Conservation (phyloP, 257 asterid species). For the Fraxinus cuspidata region DNA sequence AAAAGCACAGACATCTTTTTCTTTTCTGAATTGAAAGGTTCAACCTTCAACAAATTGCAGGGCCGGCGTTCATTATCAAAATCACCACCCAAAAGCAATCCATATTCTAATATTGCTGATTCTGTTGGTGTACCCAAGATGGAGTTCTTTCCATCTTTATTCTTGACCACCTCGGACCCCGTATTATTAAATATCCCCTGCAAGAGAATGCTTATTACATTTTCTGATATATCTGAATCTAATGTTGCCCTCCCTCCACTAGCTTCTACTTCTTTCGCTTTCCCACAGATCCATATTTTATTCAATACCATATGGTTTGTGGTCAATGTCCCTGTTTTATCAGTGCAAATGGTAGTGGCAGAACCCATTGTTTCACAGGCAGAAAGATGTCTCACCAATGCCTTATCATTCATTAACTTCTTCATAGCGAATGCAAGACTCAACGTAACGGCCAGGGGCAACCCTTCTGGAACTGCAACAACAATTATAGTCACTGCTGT, state of each 20-base stretch:
- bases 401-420: constrained; percentile 78
- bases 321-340: constrained; percentile 95
- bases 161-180: constrained; percentile 81
- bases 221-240: constrained; percentile 47
- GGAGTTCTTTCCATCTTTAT: constrained; percentile 62
- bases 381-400: constrained; percentile 85
- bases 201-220: constrained; percentile 49
- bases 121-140: constrained; percentile 94
- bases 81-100: constrained; percentile 80
- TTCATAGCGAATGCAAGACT: constrained; percentile 97
- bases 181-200: constrained; percentile 85
- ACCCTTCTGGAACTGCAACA: constrained; percentile 98
- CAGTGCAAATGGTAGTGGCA: constrained; percentile 90
- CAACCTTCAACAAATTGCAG: constrained; percentile 69
- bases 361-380: constrained; percentile 99
- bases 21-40: constrained; percentile 94
- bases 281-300: constrained; percentile 71
- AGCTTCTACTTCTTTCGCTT: constrained; percentile 47
- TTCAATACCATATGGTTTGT: constrained; percentile 90
- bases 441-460: constrained; percentile 92
- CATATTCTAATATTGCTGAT: constrained; percentile 79
- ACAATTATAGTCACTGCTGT: constrained; percentile 96
- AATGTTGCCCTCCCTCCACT: constrained; percentile 34
- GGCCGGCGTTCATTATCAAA: constrained; percentile 58
- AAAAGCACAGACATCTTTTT: constrained; percentile 91